Evolutionary conservation across 2,329 filamentous ascomycete species (phyloP), one percentile per base, ranked within the genome.

Genomic region (Cladosporium sp.): DNA sequence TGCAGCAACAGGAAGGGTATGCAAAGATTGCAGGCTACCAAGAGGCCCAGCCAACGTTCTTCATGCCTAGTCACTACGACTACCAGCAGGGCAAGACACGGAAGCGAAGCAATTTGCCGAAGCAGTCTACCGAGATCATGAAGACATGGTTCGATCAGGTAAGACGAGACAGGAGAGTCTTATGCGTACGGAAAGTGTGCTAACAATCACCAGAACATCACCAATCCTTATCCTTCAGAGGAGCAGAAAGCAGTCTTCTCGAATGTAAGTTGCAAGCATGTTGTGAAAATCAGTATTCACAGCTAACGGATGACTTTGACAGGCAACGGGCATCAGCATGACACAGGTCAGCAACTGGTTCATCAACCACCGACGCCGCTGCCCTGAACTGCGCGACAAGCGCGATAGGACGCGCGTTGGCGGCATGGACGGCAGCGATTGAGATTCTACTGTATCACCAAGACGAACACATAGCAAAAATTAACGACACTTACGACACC

Each of bases 341-440:
- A 78, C 76, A 47, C 77, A 78, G 69, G 77, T 78, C 67, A 78
- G 77, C 74, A 78, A 78, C 66, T 78, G 77, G 76, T 78, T 78
- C 68, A 78, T 78, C 67, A 78, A 78, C 64, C 77, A 78, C 66
- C 71, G 77, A 41, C 70, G 77, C 57, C 71, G 77, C 30, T 78
- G 76, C 66, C 77, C 77, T 15, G 76, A 78, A 67, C 68, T 78
- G 8, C 73, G 76, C 28, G 77, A 78, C 66, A 74, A 75, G 68
- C 76, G 76, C 18, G 75, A 77, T 55, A 74, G 71, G 65, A 69
- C 68, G 59, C 71, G 71, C 49, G 66, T 69, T 34, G 49, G 66
- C 4, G 69, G 68, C 38, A 38, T 54, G 30, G 64, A 65, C 28
- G 41, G 51, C 8, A 21, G 49, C 34, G 61, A 64, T 24, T 64